Evolutionary conservation across 805 yeast species (phyloP), one percentile per base, ranked within the genome.

Genomic region (Jamesozyma hellenica): DNA sequence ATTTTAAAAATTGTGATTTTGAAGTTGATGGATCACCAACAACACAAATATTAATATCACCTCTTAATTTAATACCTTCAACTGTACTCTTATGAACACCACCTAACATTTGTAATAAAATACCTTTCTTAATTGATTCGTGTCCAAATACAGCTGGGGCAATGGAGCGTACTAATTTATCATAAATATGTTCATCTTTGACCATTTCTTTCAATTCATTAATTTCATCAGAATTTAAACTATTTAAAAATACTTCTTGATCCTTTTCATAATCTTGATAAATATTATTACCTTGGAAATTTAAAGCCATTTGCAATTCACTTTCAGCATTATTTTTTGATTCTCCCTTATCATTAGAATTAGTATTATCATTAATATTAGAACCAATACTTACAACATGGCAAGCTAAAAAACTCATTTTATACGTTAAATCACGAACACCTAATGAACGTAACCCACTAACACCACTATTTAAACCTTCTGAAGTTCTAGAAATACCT

Each of bases 1-100:
- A 92, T 62, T 92, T 92, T 58, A 90, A 68, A 57, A 90, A 90
- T 61, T 90, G 98, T 1, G 96, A 88, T 61, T 90, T 90, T 27
- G 97, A 85, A 10, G 97, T 90, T 2, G 96, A 87, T 3, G 98
- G 98, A 60, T 90, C 98, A 36, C 98, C 98, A 38, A 90, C 97
- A 47, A 90, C 73, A 68, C 98, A 90, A 33, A 90, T 81, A 58
- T 90, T 90, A 55, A 90, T 90, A 59, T 90, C 98, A 51, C 98
- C 98, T 70, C 98, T 79, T 46, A 90, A 70, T 51, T 87, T 81
- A 50, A 90, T 90, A 21, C 97, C 97, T 60, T 90, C 98, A 13
- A 85, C 75, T 0, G 98, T 90, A 41, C 75, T 70, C 60, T 90
- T 90, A 64, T 90, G 98, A 34, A 90, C 96, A 56, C 98, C 98